phyloP scores from a whole-genome alignment of 2,329 filamentous ascomycete species.

The Epicoccum sorghinum region DNA sequence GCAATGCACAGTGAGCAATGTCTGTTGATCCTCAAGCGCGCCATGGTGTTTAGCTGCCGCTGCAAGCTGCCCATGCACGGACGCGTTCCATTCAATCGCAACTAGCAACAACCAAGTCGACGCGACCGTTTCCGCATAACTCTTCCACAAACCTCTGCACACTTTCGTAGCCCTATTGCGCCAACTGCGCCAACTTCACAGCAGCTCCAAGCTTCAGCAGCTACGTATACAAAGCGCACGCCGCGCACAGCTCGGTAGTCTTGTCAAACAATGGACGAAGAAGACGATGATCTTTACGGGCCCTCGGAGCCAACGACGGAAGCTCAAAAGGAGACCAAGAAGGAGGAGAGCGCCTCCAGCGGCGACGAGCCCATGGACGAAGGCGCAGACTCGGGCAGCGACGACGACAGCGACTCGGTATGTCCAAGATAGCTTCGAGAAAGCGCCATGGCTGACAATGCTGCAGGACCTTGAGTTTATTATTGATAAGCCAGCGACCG shows the following conservation, averaged over 20 bases:
- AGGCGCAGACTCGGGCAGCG: conserved; percentile 51
- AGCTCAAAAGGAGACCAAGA: conserved; percentile 31
- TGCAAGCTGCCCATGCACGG: conserved; percentile 17
- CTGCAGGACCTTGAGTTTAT: conserved; percentile 60
- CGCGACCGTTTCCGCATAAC: conserved; percentile 2
- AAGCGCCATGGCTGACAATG: conserved; percentile 30
- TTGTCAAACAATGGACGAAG: conserved; percentile 54
- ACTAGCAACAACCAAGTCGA: neutral
- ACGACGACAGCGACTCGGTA: conserved; percentile 54
- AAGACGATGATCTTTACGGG: conserved; percentile 60
- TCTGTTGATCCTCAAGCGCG: conserved; percentile 1
- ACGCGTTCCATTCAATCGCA: conserved; percentile 25
- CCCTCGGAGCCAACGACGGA: conserved; percentile 38
- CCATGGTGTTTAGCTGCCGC: conserved; percentile 11
- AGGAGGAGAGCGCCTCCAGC: conserved; percentile 40
- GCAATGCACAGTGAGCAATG: neutral
- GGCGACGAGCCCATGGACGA: conserved; percentile 55
- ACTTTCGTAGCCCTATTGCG: neutral
- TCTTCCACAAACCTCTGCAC: neutral
- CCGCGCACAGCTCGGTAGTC: neutral
- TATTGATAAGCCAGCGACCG: conserved; percentile 54
- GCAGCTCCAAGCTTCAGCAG: neutral
- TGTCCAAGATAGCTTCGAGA: conserved; percentile 2
- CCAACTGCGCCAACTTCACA: neutral
- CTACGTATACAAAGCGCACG: neutral